These are phyloP conservation scores for Globisporangium nodosum DNA, from an alignment of 352 stramenopile genomes.

Conservation along the genomic window DNA sequence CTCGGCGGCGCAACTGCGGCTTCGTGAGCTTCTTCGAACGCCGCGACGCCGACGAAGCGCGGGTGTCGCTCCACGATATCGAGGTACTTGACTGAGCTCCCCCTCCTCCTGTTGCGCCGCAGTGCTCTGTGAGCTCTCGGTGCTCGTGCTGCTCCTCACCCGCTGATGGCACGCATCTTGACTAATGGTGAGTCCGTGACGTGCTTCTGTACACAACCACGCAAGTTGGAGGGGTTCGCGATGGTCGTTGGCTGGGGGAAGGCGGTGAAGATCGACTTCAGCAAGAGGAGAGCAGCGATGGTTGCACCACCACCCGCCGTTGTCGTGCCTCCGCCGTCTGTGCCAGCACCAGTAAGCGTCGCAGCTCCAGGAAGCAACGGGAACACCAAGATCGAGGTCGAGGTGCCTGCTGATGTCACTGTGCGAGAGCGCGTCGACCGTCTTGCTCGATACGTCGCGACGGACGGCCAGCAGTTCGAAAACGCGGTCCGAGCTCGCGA, in stretches of 20 bases:
- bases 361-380: not conserved
- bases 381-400: constrained; percentile 28
- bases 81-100: constrained; percentile 32
- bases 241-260: constrained; percentile 82
- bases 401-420: constrained; percentile 26
- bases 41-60: constrained; percentile 78
- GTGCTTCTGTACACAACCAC: constrained; percentile 5
- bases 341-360: not conserved
- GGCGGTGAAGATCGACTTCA: constrained; percentile 67
- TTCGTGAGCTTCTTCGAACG: constrained; percentile 95
- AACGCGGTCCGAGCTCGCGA: constrained; percentile 48
- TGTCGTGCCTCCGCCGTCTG: constrained; percentile 4
- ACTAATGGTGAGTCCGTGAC: constrained; percentile 12
- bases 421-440: constrained; percentile 34
- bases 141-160: not conserved
- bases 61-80: constrained; percentile 56
- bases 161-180: not conserved
- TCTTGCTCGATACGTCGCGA: constrained; percentile 55
- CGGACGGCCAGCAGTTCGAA: constrained; percentile 64
- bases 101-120: too few species aligned
- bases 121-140: not conserved
- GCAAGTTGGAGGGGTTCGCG: constrained; percentile 60
- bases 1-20: constrained; percentile 86
- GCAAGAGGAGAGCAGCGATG: constrained; percentile 7
- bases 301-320: constrained; percentile 8